Conservation (phyloP, 345 rosid species). For the Eucalyptus marginata region DNA sequence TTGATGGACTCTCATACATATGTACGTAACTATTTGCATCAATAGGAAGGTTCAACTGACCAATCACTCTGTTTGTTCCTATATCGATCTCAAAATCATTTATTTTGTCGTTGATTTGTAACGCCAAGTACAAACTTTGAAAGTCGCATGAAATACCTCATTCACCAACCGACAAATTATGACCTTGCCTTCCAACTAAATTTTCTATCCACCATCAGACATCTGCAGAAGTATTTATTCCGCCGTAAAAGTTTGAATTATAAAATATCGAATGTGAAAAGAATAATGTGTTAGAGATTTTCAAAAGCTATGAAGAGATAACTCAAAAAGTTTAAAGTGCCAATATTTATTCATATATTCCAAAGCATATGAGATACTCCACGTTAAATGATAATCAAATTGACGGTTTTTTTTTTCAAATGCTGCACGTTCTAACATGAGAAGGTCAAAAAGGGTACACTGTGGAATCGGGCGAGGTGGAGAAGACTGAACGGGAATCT, state of each 20-base stretch:
- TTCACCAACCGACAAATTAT: neutral
- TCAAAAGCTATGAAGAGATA: neutral
- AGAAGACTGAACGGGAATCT: neutral
- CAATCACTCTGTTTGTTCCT: neutral
- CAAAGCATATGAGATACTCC: neutral
- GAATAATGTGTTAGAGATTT: neutral
- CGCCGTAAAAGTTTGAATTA: neutral
- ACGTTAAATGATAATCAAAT: neutral
- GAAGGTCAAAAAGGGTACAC: neutral
- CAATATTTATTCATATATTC: neutral
- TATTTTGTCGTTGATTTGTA: neutral
- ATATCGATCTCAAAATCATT: neutral
- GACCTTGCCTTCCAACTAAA: neutral
- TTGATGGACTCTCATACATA: neutral
- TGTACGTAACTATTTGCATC: neutral
- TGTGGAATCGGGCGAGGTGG: neutral
- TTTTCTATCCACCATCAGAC: neutral
- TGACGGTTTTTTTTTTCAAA: neutral
- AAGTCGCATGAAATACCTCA: neutral
- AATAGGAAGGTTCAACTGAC: neutral
- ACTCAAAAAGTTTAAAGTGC: neutral
- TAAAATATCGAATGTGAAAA: neutral
- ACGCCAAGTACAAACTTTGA: fast-evolving
- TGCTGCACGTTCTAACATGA: neutral
- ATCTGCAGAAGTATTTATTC: neutral